These are phyloP conservation scores for Arthroderma sp. DNA, from an alignment of 2,329 filamentous ascomycete species.

Conservation along the genomic window DNA sequence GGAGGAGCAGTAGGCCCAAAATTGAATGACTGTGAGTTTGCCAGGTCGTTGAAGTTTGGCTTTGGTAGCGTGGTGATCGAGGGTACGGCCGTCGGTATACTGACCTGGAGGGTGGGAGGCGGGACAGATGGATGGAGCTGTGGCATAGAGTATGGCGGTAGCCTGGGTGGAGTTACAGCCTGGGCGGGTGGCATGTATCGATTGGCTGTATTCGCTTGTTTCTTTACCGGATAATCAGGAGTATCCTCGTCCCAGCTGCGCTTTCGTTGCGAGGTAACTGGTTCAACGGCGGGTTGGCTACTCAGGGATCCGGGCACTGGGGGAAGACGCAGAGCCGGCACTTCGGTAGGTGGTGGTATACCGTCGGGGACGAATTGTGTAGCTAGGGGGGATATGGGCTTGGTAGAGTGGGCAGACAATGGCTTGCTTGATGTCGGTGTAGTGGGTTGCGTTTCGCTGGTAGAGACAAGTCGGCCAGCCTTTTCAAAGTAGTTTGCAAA, in stretches of 20 bases:
- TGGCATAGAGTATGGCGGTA: conserved; percentile 13
- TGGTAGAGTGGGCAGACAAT: conserved; percentile 22
- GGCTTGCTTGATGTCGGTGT: conserved; percentile 11
- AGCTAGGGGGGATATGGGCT: conserved; percentile 6
- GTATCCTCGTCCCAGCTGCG: conserved; percentile 10
- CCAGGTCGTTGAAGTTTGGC: conserved; percentile 21
- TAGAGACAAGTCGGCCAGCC: conserved; percentile 40
- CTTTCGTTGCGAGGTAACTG: conserved; percentile 18
- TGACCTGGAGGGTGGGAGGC: conserved; percentile 26
- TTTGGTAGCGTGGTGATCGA: conserved; percentile 30
- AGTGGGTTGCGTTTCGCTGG: conserved; percentile 17
- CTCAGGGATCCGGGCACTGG: no score
- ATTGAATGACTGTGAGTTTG: neutral
- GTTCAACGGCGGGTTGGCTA: conserved; percentile 7
- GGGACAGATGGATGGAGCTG: conserved; percentile 10
- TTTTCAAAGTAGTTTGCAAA: conserved; percentile 74
- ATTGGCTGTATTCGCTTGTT: conserved; percentile 3
- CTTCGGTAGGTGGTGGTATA: conserved; percentile 27
- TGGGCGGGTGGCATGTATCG: conserved; percentile 5
- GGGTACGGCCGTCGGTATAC: conserved; percentile 12
- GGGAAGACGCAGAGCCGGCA: neutral
- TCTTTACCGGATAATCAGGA: conserved; percentile 4
- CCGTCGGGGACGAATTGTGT: conserved; percentile 15
- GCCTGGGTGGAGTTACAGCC: conserved; percentile 11
- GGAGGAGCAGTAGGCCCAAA: neutral